Evolutionary conservation across 352 stramenopile genomes (phyloP).

Genomic region (Pythium scleroteichum): DNA sequence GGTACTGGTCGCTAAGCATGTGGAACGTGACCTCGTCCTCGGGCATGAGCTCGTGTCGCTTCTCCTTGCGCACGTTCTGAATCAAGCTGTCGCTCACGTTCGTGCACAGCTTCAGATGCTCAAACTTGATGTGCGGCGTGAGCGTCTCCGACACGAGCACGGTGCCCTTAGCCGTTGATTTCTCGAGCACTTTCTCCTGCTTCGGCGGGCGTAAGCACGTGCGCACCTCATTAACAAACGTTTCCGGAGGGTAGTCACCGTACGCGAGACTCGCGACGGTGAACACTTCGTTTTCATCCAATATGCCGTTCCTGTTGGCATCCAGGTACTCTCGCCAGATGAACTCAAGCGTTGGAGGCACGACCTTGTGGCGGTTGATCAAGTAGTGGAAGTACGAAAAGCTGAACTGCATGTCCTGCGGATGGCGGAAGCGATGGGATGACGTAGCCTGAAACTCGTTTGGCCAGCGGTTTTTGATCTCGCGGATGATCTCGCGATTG

Average conservation of each 20-base stretch:
- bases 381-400: constrained; percentile 96
- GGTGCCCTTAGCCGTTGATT: constrained; percentile 52
- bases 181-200: constrained; percentile 71
- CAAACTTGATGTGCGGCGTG: constrained; percentile 70
- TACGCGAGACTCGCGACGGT: constrained; percentile 86
- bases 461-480: constrained; percentile 88
- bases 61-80: constrained; percentile 65
- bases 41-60: constrained; percentile 61
- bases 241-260: constrained; percentile 67
- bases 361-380: constrained; percentile 84
- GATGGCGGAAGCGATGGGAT: constrained; percentile 88
- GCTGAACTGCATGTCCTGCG: constrained; percentile 94
- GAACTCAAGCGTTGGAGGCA: constrained; percentile 67
- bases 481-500: constrained; percentile 81
- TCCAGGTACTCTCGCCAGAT: constrained; percentile 91
- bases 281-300: constrained; percentile 91
- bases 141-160: constrained; percentile 72
- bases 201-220: constrained; percentile 72
- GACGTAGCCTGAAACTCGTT: constrained; percentile 78
- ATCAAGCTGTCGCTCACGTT: constrained; percentile 57
- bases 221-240: constrained; percentile 65
- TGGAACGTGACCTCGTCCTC: constrained; percentile 93
- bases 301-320: constrained; percentile 86
- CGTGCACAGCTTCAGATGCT: constrained; percentile 52
- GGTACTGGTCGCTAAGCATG: constrained; percentile 93